Evolutionary conservation across 2,329 filamentous ascomycete genomes (phyloP), one percentile per base, ranked within the genome.

Genomic region (Colletotrichum musicola): DNA sequence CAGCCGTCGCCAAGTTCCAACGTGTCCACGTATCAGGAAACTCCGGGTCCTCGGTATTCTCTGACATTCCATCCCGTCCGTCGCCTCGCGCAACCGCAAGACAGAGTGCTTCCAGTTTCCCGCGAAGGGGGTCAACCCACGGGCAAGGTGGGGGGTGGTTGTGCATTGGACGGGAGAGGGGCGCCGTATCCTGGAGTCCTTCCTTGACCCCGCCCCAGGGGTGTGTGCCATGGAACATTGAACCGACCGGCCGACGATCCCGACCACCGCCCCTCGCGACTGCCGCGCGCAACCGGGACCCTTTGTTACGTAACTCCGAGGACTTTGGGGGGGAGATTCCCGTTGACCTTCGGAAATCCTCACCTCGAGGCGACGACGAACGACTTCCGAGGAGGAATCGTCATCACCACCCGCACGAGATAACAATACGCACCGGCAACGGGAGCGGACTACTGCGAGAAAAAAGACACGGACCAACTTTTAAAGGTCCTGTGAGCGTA

Each of bases 231-330:
- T 64, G 65, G 54, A 53, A 64, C 47, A 60, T 68, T 68, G n/a
- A 42, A 54, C 65, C 65, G 65, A 65, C 62, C 62, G 54, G 61
- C 65, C 61, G 65, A 68, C 61, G 38, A 54, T 59, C 54, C 65
- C 54, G 54, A 27, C 61, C 40, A 20, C 42, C 18, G 22, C 30
- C 49, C 6, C 30, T 35, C 30, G 30, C 30, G 30, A 35, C 30
- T 35, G 30, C 30, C 30, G 30, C 30, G 30, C 30, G 30, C 30
- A 35, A 35, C 55, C 47, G 49, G 10, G 14, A 9, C 40, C 54
- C 40, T 44, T 50, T 42, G 10, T 68, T 68, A 68, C 65, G 54
- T 65, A 59, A 60, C 35, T 20, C 62, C 27, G 53, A 42, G 40
- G 42, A 49, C 30, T 13, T 13, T 42, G 27, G 20, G 18, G 14